phyloP scores from a whole-genome alignment of 2,329 filamentous ascomycete genomes.

The Xylaria arbuscula region DNA sequence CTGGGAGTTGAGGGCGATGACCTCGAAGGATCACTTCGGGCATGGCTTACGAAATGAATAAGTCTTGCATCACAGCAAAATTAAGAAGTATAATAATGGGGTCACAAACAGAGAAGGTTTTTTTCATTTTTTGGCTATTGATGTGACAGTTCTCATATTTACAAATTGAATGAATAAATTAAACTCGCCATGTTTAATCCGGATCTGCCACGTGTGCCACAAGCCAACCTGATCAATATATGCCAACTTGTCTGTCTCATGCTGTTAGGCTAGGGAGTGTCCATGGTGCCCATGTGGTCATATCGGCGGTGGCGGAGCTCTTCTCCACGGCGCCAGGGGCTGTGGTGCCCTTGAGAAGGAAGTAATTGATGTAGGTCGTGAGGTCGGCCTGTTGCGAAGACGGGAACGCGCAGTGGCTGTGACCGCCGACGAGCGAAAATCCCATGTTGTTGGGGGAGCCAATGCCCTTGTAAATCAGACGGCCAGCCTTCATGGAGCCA shows the following conservation, averaged over 20 bases:
- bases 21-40: constrained; percentile 40
- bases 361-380: constrained; percentile 66
- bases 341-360: constrained; percentile 56
- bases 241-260: constrained; percentile 1
- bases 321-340: constrained; percentile 53
- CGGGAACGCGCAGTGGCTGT: constrained; percentile 68
- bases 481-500: constrained; percentile 67
- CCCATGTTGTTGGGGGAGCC: constrained; percentile 67
- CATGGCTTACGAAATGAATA: constrained; percentile 39
- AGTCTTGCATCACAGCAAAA: neutral
- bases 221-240: constrained; percentile 15
- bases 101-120: neutral
- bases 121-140: neutral
- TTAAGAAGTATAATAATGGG: neutral
- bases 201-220: neutral
- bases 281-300: constrained; percentile 57
- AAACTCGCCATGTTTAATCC: neutral
- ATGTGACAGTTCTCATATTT: constrained; percentile 8
- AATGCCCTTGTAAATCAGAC: constrained; percentile 64
- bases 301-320: constrained; percentile 54
- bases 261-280: constrained; percentile 50
- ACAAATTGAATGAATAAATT: constrained; percentile 7
- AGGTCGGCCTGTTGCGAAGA: constrained; percentile 63
- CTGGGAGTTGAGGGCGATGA: constrained; percentile 47
- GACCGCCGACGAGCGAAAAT: constrained; percentile 65